These are phyloP conservation scores for Elsinoe batatas DNA, from an alignment of 2,329 filamentous ascomycete genomes.

Conservation along the genomic window DNA sequence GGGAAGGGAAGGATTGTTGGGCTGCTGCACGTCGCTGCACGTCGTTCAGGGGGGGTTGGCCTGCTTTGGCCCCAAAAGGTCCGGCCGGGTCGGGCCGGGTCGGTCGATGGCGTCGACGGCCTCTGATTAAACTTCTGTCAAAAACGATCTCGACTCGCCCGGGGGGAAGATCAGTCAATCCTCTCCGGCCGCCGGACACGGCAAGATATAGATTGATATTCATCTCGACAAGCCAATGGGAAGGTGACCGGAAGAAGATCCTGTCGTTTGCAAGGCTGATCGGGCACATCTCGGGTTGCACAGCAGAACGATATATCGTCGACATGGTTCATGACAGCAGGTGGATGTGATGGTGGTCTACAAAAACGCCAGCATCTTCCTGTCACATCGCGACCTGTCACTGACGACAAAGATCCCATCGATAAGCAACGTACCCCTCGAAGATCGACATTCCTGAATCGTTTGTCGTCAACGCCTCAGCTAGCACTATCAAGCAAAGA, in stretches of 20 bases:
- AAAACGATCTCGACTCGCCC: slow-evolving; percentile 8
- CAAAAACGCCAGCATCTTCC: no score
- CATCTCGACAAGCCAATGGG: neutral
- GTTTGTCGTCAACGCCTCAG: no score
- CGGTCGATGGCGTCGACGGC: neutral
- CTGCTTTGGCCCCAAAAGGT: no score
- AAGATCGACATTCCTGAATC: no score
- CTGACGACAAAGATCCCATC: no score
- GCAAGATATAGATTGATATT: neutral
- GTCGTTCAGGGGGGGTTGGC: neutral
- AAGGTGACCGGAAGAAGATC: neutral
- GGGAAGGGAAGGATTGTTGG: neutral
- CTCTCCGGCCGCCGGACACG: neutral
- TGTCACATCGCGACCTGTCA: no score
- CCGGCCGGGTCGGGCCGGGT: neutral
- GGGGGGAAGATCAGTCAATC: neutral
- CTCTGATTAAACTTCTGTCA: slow-evolving; percentile 5
- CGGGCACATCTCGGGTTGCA: no score
- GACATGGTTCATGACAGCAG: no score
- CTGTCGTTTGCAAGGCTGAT: neutral
- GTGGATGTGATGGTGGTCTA: no score
- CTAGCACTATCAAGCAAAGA: no score
- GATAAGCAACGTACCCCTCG: no score
- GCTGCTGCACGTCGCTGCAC: neutral
- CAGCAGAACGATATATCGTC: no score